Evolutionary conservation across 164 flowering plant genomes (phyloP).

Genomic region (Liquidambar formosana): DNA sequence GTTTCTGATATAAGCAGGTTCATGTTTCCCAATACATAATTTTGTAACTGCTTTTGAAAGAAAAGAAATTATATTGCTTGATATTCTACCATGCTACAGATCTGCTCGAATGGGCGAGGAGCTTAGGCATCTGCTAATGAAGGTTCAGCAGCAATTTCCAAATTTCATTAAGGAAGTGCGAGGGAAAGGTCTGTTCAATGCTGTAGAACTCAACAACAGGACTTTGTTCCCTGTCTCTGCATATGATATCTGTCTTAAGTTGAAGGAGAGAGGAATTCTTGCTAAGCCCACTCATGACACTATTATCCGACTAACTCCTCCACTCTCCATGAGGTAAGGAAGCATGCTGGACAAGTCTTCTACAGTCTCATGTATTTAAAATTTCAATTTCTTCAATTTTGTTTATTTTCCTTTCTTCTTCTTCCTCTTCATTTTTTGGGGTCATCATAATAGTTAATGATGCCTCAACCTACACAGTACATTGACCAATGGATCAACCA

Average conservation of each 20-base stretch:
- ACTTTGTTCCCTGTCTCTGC: conserved; percentile 70
- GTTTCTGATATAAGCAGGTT: too few relatives aligned
- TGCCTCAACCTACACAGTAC: neutral
- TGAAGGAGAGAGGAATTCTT: conserved; percentile 94
- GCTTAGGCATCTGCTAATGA: conserved; percentile 54
- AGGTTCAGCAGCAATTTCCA: conserved; percentile 70
- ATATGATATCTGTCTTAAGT: conserved; percentile 81
- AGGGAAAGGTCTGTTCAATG: conserved; percentile 91
- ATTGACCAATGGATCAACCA: too few relatives aligned
- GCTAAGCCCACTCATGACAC: conserved; percentile 95
- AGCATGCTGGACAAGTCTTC: neutral
- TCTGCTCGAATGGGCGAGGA: conserved; percentile 77
- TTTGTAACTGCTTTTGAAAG: too few relatives aligned
- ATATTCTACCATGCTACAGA: conserved; percentile 35
- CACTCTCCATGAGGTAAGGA: conserved; percentile 78
- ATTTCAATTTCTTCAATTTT: neutral
- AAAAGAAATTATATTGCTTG: too few relatives aligned
- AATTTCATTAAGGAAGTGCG: conserved; percentile 76
- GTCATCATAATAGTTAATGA: neutral
- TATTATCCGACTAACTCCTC: conserved; percentile 92
- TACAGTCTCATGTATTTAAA: neutral
- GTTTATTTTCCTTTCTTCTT: too few relatives aligned
- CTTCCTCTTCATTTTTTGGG: too few relatives aligned
- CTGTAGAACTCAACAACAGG: conserved; percentile 77
- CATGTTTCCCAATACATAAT: too few relatives aligned